Conservation (phyloP, 1,139 yeast species). For the Ogataea hybrid region DNA sequence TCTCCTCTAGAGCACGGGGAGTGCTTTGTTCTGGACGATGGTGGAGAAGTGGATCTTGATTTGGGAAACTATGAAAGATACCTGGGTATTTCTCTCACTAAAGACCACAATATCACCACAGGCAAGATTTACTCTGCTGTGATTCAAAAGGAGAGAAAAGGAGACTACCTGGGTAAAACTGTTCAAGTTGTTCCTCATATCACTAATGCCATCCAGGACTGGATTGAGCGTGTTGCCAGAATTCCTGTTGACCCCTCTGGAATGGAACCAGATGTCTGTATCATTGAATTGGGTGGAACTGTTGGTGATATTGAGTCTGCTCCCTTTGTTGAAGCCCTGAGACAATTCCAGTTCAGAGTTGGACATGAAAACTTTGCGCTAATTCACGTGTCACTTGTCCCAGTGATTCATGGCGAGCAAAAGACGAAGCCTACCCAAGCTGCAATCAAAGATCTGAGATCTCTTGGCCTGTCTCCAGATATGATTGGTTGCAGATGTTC, state of each 20-base stretch:
- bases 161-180: conserved; percentile 98
- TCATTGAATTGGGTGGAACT: conserved; percentile 97
- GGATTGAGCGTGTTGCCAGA: conserved; percentile 92
- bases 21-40: conserved; percentile 95
- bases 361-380: conserved; percentile 92
- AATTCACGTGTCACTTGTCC: conserved; percentile 94
- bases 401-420: conserved; percentile 97
- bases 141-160: conserved; percentile 91
- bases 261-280: conserved; percentile 88
- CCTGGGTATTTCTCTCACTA: conserved; percentile 86
- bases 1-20: conserved; percentile 99
- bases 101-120: conserved; percentile 94
- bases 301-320: conserved; percentile 99
- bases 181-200: conserved; percentile 99
- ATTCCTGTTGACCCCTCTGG: conserved; percentile 94
- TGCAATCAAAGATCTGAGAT: conserved; percentile 94
- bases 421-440: conserved; percentile 99
- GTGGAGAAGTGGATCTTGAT: conserved; percentile 98
- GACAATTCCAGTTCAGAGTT: conserved; percentile 98
- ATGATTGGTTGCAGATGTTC: conserved; percentile 98
- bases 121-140: conserved; percentile 96
- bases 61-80: conserved; percentile 98
- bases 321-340: conserved; percentile 96
- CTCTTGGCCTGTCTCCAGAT: conserved; percentile 92
- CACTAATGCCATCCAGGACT: conserved; percentile 95